Evolutionary conservation across 2,329 filamentous ascomycete species (phyloP).

Genomic region (Geoglossum cookeanum): DNA sequence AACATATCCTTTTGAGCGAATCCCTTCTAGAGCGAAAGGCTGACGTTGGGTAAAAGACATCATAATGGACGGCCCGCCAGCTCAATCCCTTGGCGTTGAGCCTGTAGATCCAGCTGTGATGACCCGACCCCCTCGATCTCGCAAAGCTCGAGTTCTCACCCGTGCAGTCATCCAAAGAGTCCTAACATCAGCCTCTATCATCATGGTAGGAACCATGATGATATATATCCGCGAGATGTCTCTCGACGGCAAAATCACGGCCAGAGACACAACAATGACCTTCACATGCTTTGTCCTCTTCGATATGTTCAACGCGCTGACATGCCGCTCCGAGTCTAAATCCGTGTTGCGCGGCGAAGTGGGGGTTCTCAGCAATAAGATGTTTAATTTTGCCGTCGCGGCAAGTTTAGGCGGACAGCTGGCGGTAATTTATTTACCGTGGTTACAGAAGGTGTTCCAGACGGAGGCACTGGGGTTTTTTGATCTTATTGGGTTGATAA

Average conservation of each 20-base stretch:
- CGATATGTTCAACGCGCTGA: constrained; percentile 97
- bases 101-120: constrained; percentile 88
- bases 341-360: constrained; percentile 75
- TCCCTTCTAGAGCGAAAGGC: constrained; percentile 12
- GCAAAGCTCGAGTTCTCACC: constrained; percentile 82
- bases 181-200: constrained; percentile 67
- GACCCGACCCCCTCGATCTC: constrained; percentile 69
- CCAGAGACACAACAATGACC: constrained; percentile 95
- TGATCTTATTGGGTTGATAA: constrained; percentile 54
- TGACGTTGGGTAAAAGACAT: constrained; percentile 46
- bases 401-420: constrained; percentile 71
- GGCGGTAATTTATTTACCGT: constrained; percentile 85
- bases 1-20: neutral
- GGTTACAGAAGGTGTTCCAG: constrained; percentile 86
- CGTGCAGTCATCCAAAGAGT: constrained; percentile 65
- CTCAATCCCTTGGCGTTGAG: constrained; percentile 91
- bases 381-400: constrained; percentile 92
- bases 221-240: constrained; percentile 89
- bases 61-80: constrained; percentile 96
- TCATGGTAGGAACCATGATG: constrained; percentile 80
- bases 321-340: constrained; percentile 81
- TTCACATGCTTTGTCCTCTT: constrained; percentile 98
- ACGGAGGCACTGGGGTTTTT: constrained; percentile 62
- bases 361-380: constrained; percentile 63
- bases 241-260: constrained; percentile 61